Evolutionary conservation across 1,139 yeast species (phyloP).

Genomic region (Saccharomyces pastorianus): DNA sequence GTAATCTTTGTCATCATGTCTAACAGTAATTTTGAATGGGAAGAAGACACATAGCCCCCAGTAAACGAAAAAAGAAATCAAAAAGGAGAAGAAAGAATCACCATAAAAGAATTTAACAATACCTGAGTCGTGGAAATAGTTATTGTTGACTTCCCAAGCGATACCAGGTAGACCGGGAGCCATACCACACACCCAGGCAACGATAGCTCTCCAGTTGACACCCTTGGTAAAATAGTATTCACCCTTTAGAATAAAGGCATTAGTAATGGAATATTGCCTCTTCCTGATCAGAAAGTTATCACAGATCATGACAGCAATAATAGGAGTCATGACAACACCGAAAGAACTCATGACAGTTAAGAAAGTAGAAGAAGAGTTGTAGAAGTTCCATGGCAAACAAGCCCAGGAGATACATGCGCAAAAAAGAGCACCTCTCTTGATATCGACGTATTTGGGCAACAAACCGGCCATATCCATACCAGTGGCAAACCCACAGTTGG

Average conservation of each 20-base stretch:
- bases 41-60: slow-evolving; percentile 33
- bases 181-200: slow-evolving; percentile 37
- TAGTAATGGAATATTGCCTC: slow-evolving; percentile 33
- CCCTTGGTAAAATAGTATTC: slow-evolving; percentile 37
- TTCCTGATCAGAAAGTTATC: slow-evolving; percentile 37
- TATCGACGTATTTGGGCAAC: slow-evolving; percentile 43
- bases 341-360: slow-evolving; percentile 39
- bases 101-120: slow-evolving; percentile 37
- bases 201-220: slow-evolving; percentile 38
- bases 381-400: slow-evolving; percentile 44
- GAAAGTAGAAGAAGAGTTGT: slow-evolving; percentile 38
- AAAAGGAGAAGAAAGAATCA: slow-evolving; percentile 37
- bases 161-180: slow-evolving; percentile 41
- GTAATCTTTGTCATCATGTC: slow-evolving; percentile 34
- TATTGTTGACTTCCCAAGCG: slow-evolving; percentile 31
- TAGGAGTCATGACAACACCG: slow-evolving; percentile 40
- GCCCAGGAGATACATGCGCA: slow-evolving; percentile 39
- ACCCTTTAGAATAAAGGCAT: slow-evolving; percentile 33
- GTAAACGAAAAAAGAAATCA: slow-evolving; percentile 36
- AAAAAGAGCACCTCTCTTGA: slow-evolving; percentile 42
- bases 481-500: slow-evolving; percentile 45
- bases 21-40: slow-evolving; percentile 34
- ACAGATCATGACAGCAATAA: slow-evolving; percentile 37
- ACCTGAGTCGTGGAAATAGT: slow-evolving; percentile 31
- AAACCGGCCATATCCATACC: slow-evolving; percentile 47